Evolutionary conservation across 2,329 filamentous ascomycete species (phyloP).

Genomic region (Colletotrichum chlorophyti): DNA sequence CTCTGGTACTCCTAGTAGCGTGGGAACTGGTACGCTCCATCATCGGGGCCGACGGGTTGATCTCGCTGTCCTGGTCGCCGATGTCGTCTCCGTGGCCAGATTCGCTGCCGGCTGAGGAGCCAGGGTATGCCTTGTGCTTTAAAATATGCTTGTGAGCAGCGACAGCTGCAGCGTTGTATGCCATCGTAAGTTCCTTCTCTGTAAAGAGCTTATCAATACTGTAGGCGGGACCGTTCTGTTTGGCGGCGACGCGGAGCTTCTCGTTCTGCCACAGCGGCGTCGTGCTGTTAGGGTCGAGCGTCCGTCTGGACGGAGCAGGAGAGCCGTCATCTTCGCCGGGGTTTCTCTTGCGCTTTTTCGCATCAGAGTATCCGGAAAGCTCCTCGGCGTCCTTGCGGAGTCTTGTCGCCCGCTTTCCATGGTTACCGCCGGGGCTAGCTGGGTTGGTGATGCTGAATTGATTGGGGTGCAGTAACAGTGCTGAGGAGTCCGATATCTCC

Average conservation of each 20-base stretch:
- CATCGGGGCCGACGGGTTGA: slow-evolving; percentile 54
- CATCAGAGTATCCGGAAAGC: slow-evolving; percentile 58
- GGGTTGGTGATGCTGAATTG: slow-evolving; percentile 73
- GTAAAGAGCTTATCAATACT: slow-evolving; percentile 75
- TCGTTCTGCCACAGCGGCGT: slow-evolving; percentile 70
- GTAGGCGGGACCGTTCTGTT: slow-evolving; percentile 66
- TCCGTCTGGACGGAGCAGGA: slow-evolving; percentile 63
- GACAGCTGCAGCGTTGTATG: slow-evolving; percentile 67
- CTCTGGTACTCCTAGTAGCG: slow-evolving; percentile 68
- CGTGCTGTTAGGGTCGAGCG: slow-evolving; percentile 61
- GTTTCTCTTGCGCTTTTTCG: slow-evolving; percentile 69
- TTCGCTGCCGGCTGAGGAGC: slow-evolving; percentile 60
- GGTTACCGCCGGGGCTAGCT: slow-evolving; percentile 67
- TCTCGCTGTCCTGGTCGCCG: slow-evolving; percentile 55
- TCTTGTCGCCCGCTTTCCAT: slow-evolving; percentile 68
- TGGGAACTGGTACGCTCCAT: slow-evolving; percentile 72
- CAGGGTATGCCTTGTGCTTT: slow-evolving; percentile 57
- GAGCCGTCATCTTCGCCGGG: slow-evolving; percentile 68
- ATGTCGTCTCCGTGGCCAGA: slow-evolving; percentile 59
- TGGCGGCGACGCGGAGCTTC: slow-evolving; percentile 58
- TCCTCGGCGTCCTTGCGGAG: slow-evolving; percentile 68
- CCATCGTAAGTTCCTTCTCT: slow-evolving; percentile 72
- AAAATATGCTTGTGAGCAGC: slow-evolving; percentile 68
- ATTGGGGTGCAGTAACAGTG: slow-evolving; percentile 70
- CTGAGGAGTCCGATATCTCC: slow-evolving; percentile 71